Evolutionary conservation across 1,284 basidiomycete genomes (phyloP).

Genomic region (Apiotrichum gracile): DNA sequence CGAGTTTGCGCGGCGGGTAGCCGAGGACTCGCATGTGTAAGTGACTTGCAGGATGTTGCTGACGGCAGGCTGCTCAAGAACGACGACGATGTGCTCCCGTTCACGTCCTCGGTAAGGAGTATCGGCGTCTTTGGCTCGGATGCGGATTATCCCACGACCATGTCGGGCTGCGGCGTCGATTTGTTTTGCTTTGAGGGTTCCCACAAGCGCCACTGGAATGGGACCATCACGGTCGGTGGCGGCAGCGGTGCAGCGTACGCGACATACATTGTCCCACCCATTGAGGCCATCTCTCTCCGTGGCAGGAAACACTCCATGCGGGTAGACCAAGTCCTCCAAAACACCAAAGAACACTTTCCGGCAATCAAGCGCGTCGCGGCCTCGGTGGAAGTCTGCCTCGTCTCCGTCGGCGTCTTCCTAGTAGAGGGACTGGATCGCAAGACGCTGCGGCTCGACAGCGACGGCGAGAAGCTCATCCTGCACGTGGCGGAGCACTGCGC

Average conservation of each 20-base stretch:
- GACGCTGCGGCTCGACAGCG: constrained; percentile 40
- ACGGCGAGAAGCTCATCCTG: constrained; percentile 60
- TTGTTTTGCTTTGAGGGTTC: constrained; percentile 35
- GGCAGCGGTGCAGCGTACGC: constrained; percentile 41
- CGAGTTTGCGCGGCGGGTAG: constrained; percentile 33
- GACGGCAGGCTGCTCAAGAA: constrained; percentile 11
- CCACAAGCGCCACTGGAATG: constrained; percentile 40
- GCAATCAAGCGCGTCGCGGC: constrained; percentile 30
- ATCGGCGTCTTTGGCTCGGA: constrained; percentile 43
- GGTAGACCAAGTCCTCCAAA: constrained; percentile 38
- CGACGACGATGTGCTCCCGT: constrained; percentile 7
- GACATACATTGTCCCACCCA: constrained; percentile 41
- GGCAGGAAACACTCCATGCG: constrained; percentile 28
- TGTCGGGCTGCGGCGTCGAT: constrained; percentile 39
- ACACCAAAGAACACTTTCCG: constrained; percentile 29
- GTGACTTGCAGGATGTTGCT: neutral
- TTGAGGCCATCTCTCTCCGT: constrained; percentile 40
- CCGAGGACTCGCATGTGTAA: constrained; percentile 40
- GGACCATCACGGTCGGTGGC: constrained; percentile 42
- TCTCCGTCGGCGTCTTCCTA: constrained; percentile 47
- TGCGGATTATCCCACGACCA: constrained; percentile 35
- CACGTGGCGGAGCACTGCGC: constrained; percentile 61
- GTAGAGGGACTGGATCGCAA: constrained; percentile 46
- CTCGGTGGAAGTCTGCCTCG: constrained; percentile 47
- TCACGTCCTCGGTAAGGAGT: constrained; percentile 25